Evolutionary conservation across 148 eudicot genomes (phyloP).

Genomic region (Talinum fruticosum): DNA sequence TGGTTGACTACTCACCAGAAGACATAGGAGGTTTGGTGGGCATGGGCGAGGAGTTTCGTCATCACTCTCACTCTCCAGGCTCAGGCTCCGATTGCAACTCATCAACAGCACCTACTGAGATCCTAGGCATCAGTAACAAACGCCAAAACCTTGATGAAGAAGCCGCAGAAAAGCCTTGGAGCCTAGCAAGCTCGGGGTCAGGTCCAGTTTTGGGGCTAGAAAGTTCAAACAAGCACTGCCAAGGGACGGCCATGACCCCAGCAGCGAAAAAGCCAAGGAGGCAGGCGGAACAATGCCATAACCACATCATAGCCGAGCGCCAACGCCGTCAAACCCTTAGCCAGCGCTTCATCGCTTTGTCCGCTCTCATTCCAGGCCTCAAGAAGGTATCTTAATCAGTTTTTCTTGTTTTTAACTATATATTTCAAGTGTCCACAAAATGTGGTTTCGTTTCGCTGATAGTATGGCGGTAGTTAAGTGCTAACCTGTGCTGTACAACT

Average conservation of each 20-base stretch:
- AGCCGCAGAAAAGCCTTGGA: not conserved
- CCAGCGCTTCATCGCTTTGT: conserved; percentile 31
- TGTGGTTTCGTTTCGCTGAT: too few relatives aligned
- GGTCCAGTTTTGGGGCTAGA: not conserved
- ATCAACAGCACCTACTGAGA: not conserved
- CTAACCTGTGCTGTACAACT: too few relatives aligned
- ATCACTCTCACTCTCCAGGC: not conserved
- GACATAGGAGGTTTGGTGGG: not conserved
- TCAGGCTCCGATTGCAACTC: not conserved
- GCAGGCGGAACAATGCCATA: conserved; percentile 22
- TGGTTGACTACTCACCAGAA: not conserved
- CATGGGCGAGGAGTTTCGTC: not conserved
- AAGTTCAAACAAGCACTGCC: not conserved
- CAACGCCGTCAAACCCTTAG: conserved; percentile 24
- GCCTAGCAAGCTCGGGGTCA: not conserved
- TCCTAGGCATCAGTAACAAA: not conserved
- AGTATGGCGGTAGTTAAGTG: too few relatives aligned
- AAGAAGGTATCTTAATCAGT: conserved; percentile 22
- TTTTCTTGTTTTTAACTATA: not conserved
- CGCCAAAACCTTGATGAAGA: not conserved
- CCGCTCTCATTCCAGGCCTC: conserved; percentile 34
- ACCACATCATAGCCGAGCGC: conserved; percentile 31
- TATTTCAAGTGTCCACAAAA: too few relatives aligned
- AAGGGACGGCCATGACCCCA: not conserved
- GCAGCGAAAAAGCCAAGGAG: conserved; percentile 16